Percentiles rank a stretch among this genome's conserved stretches.
Conservation (phyloP, 371 early-diverging fungal genomes). For the Mucor racemosus region DNA sequence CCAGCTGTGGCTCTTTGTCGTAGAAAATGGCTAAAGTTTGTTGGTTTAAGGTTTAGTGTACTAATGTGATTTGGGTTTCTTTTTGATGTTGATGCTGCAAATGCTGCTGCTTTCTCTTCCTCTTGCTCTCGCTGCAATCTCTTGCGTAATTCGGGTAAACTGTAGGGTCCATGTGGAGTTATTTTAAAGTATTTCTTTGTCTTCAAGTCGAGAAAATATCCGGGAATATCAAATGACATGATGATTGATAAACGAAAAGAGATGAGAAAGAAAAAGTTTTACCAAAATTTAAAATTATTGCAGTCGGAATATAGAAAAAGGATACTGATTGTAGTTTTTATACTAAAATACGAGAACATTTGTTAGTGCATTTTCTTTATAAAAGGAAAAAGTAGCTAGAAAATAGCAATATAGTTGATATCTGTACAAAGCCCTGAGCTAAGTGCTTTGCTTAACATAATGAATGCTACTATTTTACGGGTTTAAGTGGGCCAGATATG, state of each 20-base stretch:
- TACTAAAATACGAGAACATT: no score
- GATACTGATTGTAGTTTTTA: not conserved
- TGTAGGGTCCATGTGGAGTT: conserved; percentile 27
- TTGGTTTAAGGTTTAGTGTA: not conserved
- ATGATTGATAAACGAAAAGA: not conserved
- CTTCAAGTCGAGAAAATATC: conserved; percentile 30
- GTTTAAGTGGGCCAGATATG: no score
- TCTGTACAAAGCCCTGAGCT: no score
- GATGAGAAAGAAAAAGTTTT: conserved; percentile 14
- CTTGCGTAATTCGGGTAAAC: conserved; percentile 27
- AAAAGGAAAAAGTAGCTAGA: no score
- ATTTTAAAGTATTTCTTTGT: conserved; percentile 29
- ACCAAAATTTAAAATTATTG: not conserved
- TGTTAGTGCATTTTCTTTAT: no score
- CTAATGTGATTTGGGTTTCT: not conserved
- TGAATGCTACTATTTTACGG: no score
- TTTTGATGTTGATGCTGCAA: not conserved
- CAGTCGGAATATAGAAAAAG: no score
- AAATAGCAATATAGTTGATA: no score
- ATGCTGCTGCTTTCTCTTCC: conserved; percentile 14
- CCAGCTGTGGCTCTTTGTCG: conserved; percentile 7
- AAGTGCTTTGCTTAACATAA: no score
- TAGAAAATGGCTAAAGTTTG: conserved; percentile 14
- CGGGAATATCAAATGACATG: conserved; percentile 36
- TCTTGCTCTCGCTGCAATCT: conserved; percentile 19